Base-by-base conservation (phyloP, 768 basidiomycete genomes). In the Tulasnella sp. region DNA sequence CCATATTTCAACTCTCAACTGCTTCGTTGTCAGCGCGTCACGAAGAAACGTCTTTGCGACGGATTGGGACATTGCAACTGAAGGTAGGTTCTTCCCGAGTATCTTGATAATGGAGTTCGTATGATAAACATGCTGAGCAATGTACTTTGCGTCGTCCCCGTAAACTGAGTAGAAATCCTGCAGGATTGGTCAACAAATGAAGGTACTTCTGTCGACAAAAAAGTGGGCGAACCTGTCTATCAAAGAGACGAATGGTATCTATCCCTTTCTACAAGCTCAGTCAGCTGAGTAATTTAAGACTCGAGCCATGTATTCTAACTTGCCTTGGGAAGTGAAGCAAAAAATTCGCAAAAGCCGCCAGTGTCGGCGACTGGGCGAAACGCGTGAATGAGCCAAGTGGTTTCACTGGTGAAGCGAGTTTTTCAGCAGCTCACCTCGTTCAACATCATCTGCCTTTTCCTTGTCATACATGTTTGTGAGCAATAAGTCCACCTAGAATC, bases 81-180 rank as follows among this genome's bases (percentile, higher is more conserved):
- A 82, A 0, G 87, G 79, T 1, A 95, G 68, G 9, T 64, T 62
- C 31, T 58, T 63, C 5, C 93, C 93, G 35, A 95, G 78, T 62
- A 87, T 84, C 65, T 93, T 93, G 65, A 99, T 73, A 53, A 96
- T 91, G 1, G 87, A 82, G 59, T 87, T 84, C 2, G 95, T 99
- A 50, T 77, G 82, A 59, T 77, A 90, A 47, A 85, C 79, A 58
- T 87, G 74, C 16, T 78, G 71, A 4, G 93, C 92, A 56, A 93
- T 78, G 57, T 79, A 89, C n/a, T 77, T 68, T 0, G 93, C 93
- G 64, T 96, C 92, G 4, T 76, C 67, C 0, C 90, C 91, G 61
- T 96, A 89, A 1, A 79, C 81, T n/a, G 81, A 78, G 68, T 88
- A 96, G 66, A 75, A 96, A 13, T 84, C 79, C 59, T 68, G 48